Base-by-base conservation (phyloP, 495 filamentous ascomycete genomes). In the Penicillium riverlandense region DNA sequence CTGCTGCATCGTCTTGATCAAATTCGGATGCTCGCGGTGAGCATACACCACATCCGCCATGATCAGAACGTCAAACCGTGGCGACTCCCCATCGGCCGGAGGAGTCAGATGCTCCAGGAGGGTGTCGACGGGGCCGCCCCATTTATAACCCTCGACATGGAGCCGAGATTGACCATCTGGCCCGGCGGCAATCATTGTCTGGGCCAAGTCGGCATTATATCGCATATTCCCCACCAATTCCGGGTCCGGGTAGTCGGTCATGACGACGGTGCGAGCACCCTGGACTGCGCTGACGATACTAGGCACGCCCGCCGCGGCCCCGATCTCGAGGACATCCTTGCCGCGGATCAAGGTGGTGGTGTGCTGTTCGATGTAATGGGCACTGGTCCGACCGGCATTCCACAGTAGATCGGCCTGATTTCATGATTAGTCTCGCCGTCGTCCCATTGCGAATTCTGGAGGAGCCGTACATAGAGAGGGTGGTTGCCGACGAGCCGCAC, bases 21-120 rank as follows among this genome's bases (percentile, higher is more conserved):
- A 74, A 50, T 85, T 85, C 2, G 51, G 59, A 56, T 96, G 91
- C 66, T 95, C 88, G 7, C 79, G 83, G 51, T 95, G 86, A 42
- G 88, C 86, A 62, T 96, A 97, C 2, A 96, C 73, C 28, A 96
- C 72, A 55, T 97, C 91, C 5, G 88, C 87, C 47, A 97, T 73
- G 40, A 97, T 80, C 6, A 97, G 58, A 7, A 90, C 57, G 53
- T 95, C 88, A 54, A 95, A 96, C 0, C 73, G 69, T 8, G 57
- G 36, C 5, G 45, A 38, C 16, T 34, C 33, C 1, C 40, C 48
- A 42, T 49, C 48, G 27, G 49, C 10, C 35, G 47, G 45, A 4
- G 54, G 37, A 7, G 65, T 58, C 8, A 84, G 54, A 55, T 79
- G 70, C 9, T 59, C 58, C 8, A 84, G 55, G 5, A 91, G 52